phyloP scores from a whole-genome alignment of 2,329 filamentous ascomycete genomes.

The Coniochaeta prunicola region DNA sequence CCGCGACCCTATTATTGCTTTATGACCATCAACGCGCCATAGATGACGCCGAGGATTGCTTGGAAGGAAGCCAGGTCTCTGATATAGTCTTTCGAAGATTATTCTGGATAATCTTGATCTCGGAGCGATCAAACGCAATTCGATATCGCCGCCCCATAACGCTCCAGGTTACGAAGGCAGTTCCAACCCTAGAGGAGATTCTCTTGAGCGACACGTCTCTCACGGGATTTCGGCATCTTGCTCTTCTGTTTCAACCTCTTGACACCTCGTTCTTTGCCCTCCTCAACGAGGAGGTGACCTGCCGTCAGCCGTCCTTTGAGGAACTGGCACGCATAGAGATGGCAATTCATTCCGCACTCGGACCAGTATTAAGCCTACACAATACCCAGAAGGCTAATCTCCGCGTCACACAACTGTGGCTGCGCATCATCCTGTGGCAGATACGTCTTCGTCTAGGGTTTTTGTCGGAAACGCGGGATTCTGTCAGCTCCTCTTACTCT shows the following conservation, averaged over 20 bases:
- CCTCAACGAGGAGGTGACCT: slow-evolving; percentile 28
- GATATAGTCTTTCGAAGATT: slow-evolving; percentile 25
- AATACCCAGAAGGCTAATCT: slow-evolving; percentile 38
- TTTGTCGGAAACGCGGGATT: slow-evolving; percentile 23
- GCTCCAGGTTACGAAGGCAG: slow-evolving; percentile 30
- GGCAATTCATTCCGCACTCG: slow-evolving; percentile 27
- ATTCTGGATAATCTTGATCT: slow-evolving; percentile 36
- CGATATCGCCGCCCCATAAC: slow-evolving; percentile 35
- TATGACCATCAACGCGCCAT: slow-evolving; percentile 13
- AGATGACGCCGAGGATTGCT: slow-evolving; percentile 15
- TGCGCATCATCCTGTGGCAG: slow-evolving; percentile 37
- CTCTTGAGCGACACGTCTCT: slow-evolving; percentile 9
- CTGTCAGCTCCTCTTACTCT: slow-evolving; percentile 30
- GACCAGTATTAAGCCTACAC: slow-evolving; percentile 21
- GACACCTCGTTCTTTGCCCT: slow-evolving; percentile 34
- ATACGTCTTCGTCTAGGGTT: slow-evolving; percentile 33
- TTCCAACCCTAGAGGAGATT: slow-evolving; percentile 22
- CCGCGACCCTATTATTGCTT: slow-evolving; percentile 31
- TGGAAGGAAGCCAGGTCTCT: neutral
- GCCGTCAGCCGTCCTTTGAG: slow-evolving; percentile 20
- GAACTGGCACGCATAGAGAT: slow-evolving; percentile 27
- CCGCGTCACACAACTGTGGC: slow-evolving; percentile 35
- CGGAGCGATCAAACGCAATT: slow-evolving; percentile 36
- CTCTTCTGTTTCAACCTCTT: slow-evolving; percentile 31
- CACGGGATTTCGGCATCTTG: slow-evolving; percentile 30